Conservation (phyloP, 2,329 filamentous ascomycete genomes). For the Ceratocystis smalleyi region DNA sequence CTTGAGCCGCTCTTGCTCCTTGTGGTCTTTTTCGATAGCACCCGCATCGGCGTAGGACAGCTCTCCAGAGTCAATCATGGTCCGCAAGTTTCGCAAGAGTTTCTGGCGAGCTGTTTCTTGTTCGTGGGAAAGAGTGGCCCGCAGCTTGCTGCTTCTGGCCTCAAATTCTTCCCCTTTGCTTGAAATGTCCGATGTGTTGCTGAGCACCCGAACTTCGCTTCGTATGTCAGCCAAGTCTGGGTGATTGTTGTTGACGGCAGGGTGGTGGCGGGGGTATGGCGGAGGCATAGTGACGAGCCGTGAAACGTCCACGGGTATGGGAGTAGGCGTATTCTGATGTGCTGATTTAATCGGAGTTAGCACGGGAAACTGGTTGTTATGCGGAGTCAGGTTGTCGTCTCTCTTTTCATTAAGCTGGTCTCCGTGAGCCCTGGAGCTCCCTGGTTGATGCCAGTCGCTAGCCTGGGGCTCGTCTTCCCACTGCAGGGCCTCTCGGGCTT, state of each 20-base stretch:
- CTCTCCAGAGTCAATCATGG: conserved; percentile 59
- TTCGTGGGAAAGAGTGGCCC: conserved; percentile 38
- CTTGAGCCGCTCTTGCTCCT: conserved; percentile 49
- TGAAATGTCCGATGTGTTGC: conserved; percentile 57
- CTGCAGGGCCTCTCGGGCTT: conserved; percentile 55
- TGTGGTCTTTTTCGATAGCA: conserved; percentile 60
- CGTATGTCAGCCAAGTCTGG: conserved; percentile 72
- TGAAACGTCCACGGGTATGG: conserved; percentile 64
- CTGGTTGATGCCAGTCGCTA: conserved; percentile 14
- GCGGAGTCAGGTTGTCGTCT: conserved; percentile 31
- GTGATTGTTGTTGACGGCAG: conserved; percentile 90
- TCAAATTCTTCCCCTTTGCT: conserved; percentile 49
- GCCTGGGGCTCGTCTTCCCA: conserved; percentile 39
- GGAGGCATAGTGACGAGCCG: conserved; percentile 84
- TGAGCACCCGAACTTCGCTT: conserved; percentile 54
- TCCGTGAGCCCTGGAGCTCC: conserved; percentile 17
- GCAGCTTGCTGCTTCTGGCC: conserved; percentile 40
- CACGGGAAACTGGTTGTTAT: conserved; percentile 29
- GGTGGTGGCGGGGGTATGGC: conserved; percentile 84
- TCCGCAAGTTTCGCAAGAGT: conserved; percentile 60
- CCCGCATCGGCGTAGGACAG: conserved; percentile 75
- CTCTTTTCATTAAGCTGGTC: conserved; percentile 24
- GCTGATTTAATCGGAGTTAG: conserved; percentile 28
- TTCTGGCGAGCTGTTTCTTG: conserved; percentile 41
- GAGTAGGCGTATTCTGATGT: conserved; percentile 32